Conservation (phyloP, 2,329 filamentous ascomycete genomes). For the Zymoseptoria pseudotritici region DNA sequence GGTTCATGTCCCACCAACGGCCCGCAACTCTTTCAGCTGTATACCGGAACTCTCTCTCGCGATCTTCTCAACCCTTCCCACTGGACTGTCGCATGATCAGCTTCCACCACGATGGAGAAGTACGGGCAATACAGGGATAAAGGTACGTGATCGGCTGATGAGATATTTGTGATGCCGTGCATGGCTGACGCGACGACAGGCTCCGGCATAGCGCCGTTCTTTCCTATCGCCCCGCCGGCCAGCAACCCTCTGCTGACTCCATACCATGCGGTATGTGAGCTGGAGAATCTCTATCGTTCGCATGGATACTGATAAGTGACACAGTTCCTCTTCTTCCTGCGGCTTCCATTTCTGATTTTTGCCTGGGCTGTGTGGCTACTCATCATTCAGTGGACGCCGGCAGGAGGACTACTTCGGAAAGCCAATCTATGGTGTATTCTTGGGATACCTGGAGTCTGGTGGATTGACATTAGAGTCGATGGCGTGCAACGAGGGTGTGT, state of each 20-base stretch:
- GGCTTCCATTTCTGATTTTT: conserved; percentile 73
- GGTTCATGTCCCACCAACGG: neutral
- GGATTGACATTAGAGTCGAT: conserved; percentile 97
- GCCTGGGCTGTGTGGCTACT: conserved; percentile 28
- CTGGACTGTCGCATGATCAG: neutral
- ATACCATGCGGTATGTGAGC: conserved; percentile 23
- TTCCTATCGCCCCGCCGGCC: conserved; percentile 66
- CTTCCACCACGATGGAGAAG: conserved; percentile 66
- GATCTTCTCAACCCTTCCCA: neutral
- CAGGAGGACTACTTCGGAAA: conserved; percentile 65
- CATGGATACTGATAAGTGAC: neutral
- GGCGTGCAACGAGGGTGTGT: conserved; percentile 80
- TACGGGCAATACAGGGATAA: conserved; percentile 88
- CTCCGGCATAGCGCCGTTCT: conserved; percentile 92
- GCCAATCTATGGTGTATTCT: conserved; percentile 80
- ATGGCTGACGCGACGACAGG: conserved; percentile 47
- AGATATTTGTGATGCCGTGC: neutral
- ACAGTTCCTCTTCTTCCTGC: conserved; percentile 67
- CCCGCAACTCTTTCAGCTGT: neutral
- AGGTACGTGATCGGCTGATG: conserved; percentile 46
- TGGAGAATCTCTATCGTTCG: neutral
- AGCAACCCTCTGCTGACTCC: conserved; percentile 54
- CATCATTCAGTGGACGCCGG: conserved; percentile 62
- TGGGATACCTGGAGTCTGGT: conserved; percentile 88
- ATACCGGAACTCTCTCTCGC: neutral